These are phyloP conservation scores for Calonectria pseudoturangicola DNA, from an alignment of 2,329 filamentous ascomycete species.

Conservation along the genomic window DNA sequence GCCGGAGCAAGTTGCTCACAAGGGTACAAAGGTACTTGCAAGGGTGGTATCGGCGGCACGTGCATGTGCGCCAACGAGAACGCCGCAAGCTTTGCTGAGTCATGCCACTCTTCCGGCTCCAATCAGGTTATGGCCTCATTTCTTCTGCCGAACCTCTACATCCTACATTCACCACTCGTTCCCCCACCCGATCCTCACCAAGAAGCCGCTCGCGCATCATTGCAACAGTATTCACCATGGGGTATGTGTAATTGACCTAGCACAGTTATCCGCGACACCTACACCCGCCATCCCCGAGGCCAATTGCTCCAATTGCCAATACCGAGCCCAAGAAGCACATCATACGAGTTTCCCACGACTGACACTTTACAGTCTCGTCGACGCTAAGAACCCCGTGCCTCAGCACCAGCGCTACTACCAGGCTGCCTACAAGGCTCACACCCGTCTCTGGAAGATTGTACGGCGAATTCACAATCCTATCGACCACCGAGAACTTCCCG, in stretches of 20 bases:
- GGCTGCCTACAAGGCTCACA: slow-evolving; percentile 79
- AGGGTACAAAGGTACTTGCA: slow-evolving; percentile 33
- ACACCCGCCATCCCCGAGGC: slow-evolving; percentile 41
- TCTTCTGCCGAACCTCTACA: slow-evolving; percentile 57
- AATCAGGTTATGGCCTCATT: slow-evolving; percentile 64
- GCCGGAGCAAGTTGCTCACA: slow-evolving; percentile 30
- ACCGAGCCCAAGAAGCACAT: slow-evolving; percentile 46
- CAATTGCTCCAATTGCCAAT: slow-evolving; percentile 52
- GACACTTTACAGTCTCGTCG: slow-evolving; percentile 71
- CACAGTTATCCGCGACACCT: slow-evolving; percentile 37
- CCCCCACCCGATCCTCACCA: slow-evolving; percentile 51
- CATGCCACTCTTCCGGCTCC: slow-evolving; percentile 55
- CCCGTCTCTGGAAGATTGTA: slow-evolving; percentile 87
- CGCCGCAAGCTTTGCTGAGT: slow-evolving; percentile 58
- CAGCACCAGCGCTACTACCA: slow-evolving; percentile 85
- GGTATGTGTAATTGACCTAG: slow-evolving; percentile 59
- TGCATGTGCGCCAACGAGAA: slow-evolving; percentile 50
- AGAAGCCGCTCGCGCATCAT: slow-evolving; percentile 49
- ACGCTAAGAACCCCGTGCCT: slow-evolving; percentile 86
- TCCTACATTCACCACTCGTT: slow-evolving; percentile 54
- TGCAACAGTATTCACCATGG: slow-evolving; percentile 62
- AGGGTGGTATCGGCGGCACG: slow-evolving; percentile 40
- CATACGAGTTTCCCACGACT: slow-evolving; percentile 55
- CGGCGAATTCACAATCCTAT: slow-evolving; percentile 57
- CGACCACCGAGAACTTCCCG: slow-evolving; percentile 34